phyloP scores from a whole-genome alignment of 139 green algal genomes.

The Coccomyxa sp. region DNA sequence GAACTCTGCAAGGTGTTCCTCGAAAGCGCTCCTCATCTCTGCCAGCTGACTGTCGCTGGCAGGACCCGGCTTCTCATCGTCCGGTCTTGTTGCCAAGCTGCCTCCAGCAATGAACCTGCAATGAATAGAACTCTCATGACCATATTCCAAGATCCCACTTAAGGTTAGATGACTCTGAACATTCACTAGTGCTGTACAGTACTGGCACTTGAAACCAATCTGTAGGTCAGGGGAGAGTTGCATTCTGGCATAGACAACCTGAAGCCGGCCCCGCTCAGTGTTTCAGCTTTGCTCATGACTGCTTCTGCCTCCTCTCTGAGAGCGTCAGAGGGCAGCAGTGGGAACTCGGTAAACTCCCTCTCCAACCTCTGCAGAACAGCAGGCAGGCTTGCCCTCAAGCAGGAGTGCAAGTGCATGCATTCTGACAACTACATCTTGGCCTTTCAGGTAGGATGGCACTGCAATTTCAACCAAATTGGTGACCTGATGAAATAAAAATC shows the following conservation, averaged over 20 bases:
- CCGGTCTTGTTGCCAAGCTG: neutral
- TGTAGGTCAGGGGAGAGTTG: no score
- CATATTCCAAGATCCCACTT: no score
- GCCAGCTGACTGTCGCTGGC: neutral
- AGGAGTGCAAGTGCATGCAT: neutral
- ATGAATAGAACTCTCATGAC: neutral
- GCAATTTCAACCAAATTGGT: no score
- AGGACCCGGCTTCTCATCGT: neutral
- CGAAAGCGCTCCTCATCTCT: neutral
- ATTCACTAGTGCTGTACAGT: no score
- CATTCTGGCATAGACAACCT: neutral
- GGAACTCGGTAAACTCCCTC: constrained; percentile 16
- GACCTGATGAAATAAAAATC: no score
- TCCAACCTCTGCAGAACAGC: constrained; percentile 16
- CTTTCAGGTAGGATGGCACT: no score
- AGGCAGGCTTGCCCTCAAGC: neutral
- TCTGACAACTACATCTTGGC: no score
- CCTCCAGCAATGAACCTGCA: constrained; percentile 14
- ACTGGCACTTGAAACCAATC: no score
- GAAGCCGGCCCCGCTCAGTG: neutral
- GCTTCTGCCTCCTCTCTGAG: constrained; percentile 4
- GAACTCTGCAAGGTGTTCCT: neutral
- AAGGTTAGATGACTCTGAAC: no score
- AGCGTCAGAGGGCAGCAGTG: constrained; percentile 8
- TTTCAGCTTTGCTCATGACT: constrained; percentile 2